phyloP scores from a whole-genome alignment of 208 protist species.

The Plasmodiophora brassicae region DNA sequence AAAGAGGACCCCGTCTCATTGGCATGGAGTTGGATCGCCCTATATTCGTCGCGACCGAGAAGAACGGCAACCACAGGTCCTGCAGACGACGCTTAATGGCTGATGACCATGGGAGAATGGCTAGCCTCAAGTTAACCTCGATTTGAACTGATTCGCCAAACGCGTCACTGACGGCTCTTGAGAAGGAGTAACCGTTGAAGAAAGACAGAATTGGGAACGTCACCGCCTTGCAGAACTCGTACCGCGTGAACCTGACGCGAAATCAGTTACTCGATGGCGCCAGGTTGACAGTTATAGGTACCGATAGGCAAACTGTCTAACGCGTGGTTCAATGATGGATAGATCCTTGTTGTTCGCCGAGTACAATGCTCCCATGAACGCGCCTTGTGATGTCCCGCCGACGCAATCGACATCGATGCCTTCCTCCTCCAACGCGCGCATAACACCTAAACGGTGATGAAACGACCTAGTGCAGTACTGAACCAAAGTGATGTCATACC shows the following conservation, averaged over 20 bases:
- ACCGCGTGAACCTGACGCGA: neutral
- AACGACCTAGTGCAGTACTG: neutral
- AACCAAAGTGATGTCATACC: neutral
- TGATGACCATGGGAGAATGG: too few relatives aligned
- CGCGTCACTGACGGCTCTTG: neutral
- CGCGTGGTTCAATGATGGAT: neutral
- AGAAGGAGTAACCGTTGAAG: neutral
- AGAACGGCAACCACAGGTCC: conserved; percentile 38
- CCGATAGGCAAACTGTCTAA: neutral
- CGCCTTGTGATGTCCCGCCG: conserved; percentile 22
- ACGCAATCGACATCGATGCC: neutral
- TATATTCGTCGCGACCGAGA: conserved; percentile 15
- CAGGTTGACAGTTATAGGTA: neutral
- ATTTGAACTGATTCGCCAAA: neutral
- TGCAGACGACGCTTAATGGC: neutral
- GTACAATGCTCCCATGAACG: conserved; percentile 31
- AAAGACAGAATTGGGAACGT: conserved; percentile 31
- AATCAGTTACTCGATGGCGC: neutral
- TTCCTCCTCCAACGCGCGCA: neutral
- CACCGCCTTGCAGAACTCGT: neutral
- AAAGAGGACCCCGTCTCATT: neutral
- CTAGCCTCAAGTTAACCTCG: neutral
- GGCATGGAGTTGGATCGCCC: neutral
- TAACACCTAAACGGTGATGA: neutral
- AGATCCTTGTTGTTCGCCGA: conserved; percentile 1